Percentiles rank a stretch among this genome's conserved stretches.
phyloP scores from a whole-genome alignment of 2,329 filamentous ascomycete genomes.

The Sclerotinia minor region DNA sequence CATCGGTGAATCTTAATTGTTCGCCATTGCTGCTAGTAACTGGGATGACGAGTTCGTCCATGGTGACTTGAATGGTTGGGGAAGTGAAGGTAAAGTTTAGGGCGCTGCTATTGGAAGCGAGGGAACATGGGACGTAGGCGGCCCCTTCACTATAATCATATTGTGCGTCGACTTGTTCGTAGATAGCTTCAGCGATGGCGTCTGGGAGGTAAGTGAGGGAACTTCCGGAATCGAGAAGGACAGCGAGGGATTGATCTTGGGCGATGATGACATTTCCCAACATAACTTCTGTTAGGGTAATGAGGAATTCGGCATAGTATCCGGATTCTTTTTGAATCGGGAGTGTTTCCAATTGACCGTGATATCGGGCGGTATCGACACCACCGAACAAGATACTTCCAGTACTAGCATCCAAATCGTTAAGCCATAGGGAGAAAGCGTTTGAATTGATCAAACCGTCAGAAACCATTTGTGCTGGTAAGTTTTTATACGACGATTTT shows the following conservation, averaged over 20 bases:
- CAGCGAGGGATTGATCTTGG: conserved; percentile 56
- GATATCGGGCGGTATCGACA: conserved; percentile 66
- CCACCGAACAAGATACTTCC: conserved; percentile 76
- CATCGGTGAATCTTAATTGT: conserved; percentile 54
- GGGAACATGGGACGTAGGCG: conserved; percentile 63
- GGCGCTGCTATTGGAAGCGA: conserved; percentile 46
- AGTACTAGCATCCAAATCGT: conserved; percentile 64
- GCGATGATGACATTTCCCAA: conserved; percentile 48
- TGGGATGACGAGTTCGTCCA: conserved; percentile 61
- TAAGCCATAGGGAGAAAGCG: conserved; percentile 74
- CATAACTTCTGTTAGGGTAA: conserved; percentile 64
- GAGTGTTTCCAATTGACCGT: conserved; percentile 62
- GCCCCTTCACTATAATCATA: conserved; percentile 55
- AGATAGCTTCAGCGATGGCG: conserved; percentile 54
- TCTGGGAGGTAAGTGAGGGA: conserved; percentile 67
- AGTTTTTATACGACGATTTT: conserved; percentile 61
- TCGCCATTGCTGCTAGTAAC: conserved; percentile 48
- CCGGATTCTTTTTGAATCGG: conserved; percentile 60
- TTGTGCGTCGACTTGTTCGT: conserved; percentile 57
- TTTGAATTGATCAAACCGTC: conserved; percentile 62
- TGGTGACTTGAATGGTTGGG: conserved; percentile 54
- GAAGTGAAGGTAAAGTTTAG: conserved; percentile 58
- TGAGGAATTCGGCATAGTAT: conserved; percentile 61
- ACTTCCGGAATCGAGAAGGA: conserved; percentile 71
- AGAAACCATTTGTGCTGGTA: conserved; percentile 64